phyloP scores from a whole-genome alignment of 257 asterid genomes.

The Prunella vulgaris region DNA sequence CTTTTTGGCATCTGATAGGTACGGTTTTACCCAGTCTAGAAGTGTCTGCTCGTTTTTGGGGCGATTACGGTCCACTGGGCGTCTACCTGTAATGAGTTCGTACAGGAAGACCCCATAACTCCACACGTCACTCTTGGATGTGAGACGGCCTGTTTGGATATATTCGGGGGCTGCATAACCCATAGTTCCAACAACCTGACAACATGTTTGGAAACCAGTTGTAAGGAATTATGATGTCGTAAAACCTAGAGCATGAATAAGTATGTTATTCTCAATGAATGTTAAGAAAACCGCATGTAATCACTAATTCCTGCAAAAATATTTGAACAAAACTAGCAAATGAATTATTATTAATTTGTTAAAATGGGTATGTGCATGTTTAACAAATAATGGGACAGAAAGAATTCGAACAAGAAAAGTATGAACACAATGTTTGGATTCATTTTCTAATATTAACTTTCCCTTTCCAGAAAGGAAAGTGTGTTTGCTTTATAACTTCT shows the following conservation, averaged over 20 bases:
- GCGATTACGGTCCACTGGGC: constrained; percentile 77
- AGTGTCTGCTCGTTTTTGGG: constrained; percentile 89
- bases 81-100: constrained; percentile 88
- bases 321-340: neutral
- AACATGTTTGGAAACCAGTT: neutral
- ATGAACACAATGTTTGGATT: neutral
- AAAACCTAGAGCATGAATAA: neutral
- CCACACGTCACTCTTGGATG: constrained; percentile 91
- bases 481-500: neutral
- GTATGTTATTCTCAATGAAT: neutral
- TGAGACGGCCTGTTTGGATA: constrained; percentile 85
- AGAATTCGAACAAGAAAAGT: neutral
- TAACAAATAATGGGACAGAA: neutral
- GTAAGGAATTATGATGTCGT: neutral
- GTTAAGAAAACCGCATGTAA: neutral
- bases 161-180: constrained; percentile 99
- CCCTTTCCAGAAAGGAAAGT: neutral
- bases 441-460: neutral
- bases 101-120: constrained; percentile 91
- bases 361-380: neutral
- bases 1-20: constrained; percentile 72
- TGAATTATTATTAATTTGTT: neutral
- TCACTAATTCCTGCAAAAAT: neutral
- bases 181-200: constrained; percentile 89
- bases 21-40: constrained; percentile 88